Percentiles rank a stretch among this genome's conserved stretches.
phyloP scores from a whole-genome alignment of 441 rosid genomes.

The Adansonia rubrostipa region DNA sequence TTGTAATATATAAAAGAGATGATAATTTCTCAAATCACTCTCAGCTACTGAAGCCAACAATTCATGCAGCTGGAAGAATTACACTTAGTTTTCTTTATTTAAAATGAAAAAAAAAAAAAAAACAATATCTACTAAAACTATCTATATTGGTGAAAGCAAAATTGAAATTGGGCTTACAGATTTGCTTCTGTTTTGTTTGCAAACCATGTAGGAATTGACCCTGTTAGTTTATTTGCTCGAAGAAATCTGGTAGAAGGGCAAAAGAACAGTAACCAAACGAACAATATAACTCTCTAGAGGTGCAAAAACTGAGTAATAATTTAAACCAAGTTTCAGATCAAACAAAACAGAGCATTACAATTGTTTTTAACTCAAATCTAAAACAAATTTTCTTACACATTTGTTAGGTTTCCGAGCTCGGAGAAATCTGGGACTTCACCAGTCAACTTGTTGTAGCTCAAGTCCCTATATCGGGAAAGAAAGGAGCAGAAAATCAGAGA shows the following conservation, averaged over 20 bases:
- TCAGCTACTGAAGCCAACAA: background rate
- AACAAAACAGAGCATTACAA: background rate
- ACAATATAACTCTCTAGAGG: background rate
- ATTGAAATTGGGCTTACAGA: constrained; percentile 11
- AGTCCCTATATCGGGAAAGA: constrained; percentile 2
- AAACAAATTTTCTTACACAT: constrained; percentile 11
- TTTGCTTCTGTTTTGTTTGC: constrained; percentile 15
- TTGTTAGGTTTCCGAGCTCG: constrained; percentile 14
- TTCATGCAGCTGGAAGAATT: constrained; percentile 15
- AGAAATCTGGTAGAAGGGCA: constrained; percentile 21
- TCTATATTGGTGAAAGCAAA: background rate
- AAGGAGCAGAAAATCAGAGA: background rate
- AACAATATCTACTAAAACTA: background rate
- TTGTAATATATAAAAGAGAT: background rate
- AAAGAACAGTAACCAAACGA: background rate
- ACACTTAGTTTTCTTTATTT: background rate
- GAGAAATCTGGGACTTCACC: constrained; percentile 21
- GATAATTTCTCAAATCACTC: background rate
- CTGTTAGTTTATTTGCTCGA: constrained; percentile 20
- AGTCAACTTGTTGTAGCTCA: constrained; percentile 25
- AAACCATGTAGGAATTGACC: constrained; percentile 14
- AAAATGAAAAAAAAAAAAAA: background rate
- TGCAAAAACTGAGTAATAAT: background rate
- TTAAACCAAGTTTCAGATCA: background rate
- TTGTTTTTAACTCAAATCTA: background rate